Evolutionary conservation across 768 basidiomycete genomes (phyloP), one percentile per base, ranked within the genome.

Genomic region (Mycena galericulata): DNA sequence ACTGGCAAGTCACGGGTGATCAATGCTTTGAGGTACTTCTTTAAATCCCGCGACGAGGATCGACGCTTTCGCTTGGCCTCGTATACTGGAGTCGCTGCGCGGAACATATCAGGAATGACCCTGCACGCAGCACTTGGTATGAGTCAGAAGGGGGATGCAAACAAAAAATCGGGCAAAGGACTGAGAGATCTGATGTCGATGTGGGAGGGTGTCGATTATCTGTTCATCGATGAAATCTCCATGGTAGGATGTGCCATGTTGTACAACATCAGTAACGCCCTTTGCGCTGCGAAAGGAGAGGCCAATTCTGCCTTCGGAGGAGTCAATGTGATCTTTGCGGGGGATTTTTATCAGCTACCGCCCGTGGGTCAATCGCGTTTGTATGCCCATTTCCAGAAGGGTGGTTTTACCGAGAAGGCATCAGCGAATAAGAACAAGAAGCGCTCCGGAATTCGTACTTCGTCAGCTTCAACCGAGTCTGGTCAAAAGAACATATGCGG

Each of bases 331-430:
- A 80, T 85, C 1, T 82, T 83, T 63, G 80, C 81, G 0, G 83
- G 84, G 1, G 83, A 86, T 61, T 85, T 86, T 63, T 73, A 76
- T 0, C 85, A 86, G 53, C 61, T 83, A 1, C 79, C 82, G 0
- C 84, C 85, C 8, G 77, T 86, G 0, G 66, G 70, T 0, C 71
- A 79, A 3, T 74, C 6, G 0, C 38, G 43, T 3, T 27, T 63
- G 5, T 63, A 53, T 49, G 46, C 5, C 3, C 62, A 54, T 14
- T n/a, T n/a, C n/a, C n/a, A n/a, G n/a, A n/a, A n/a, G n/a, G n/a
- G n/a, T n/a, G n/a, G n/a, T n/a, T n/a, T n/a, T n/a, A 14, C 55
- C 1, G 62, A 54, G 3, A 56, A 41, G 20, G 46, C 8, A 6
- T 36, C 34, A 7, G 6, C 14, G 8, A 36, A 36, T 7, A 61